These are phyloP conservation scores for Trichoderma citrinoviride DNA, from an alignment of 2,329 filamentous ascomycete species.

Conservation along the genomic window DNA sequence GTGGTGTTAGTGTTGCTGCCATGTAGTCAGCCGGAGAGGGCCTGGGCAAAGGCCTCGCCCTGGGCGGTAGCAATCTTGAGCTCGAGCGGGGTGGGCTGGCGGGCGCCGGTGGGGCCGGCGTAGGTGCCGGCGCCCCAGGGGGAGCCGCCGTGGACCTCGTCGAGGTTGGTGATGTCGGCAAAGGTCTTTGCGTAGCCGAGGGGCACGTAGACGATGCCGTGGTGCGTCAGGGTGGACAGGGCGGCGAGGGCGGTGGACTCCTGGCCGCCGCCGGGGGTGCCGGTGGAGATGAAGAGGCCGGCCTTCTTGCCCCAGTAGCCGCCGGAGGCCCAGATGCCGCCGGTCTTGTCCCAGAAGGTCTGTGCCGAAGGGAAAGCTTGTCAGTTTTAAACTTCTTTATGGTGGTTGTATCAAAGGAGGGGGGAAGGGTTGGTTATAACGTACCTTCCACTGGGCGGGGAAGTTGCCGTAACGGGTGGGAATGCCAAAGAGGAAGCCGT, in stretches of 20 bases:
- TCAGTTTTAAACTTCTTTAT: no score
- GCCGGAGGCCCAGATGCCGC: slow-evolving; percentile 76
- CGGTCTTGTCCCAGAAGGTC: slow-evolving; percentile 86
- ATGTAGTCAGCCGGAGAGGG: slow-evolving; percentile 77
- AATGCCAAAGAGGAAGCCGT: slow-evolving; percentile 89
- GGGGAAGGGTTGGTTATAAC: background rate
- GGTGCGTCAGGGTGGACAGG: slow-evolving; percentile 85
- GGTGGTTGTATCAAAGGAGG: no score
- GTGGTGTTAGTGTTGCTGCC: slow-evolving; percentile 40
- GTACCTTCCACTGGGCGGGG: slow-evolving; percentile 85
- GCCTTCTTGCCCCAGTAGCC: slow-evolving; percentile 84
- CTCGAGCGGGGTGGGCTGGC: slow-evolving; percentile 74
- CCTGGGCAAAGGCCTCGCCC: slow-evolving; percentile 80
- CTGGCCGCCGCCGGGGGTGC: slow-evolving; percentile 81
- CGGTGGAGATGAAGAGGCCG: slow-evolving; percentile 89
- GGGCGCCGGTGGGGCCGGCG: slow-evolving; percentile 72
- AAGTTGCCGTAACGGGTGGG: slow-evolving; percentile 97
- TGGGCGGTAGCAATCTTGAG: slow-evolving; percentile 76
- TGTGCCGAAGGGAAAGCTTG: slow-evolving; percentile 19
- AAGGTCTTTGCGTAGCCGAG: slow-evolving; percentile 87
- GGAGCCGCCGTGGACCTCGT: slow-evolving; percentile 79
- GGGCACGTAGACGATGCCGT: slow-evolving; percentile 96
- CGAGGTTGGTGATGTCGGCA: slow-evolving; percentile 63
- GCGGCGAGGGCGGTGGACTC: slow-evolving; percentile 79
- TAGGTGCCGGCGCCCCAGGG: slow-evolving; percentile 96